A percentile compares a stretch with the other conserved stretches of the same genome.
phyloP scores from a whole-genome alignment of 495 filamentous ascomycete species.

The Annulohypoxylon nitens region DNA sequence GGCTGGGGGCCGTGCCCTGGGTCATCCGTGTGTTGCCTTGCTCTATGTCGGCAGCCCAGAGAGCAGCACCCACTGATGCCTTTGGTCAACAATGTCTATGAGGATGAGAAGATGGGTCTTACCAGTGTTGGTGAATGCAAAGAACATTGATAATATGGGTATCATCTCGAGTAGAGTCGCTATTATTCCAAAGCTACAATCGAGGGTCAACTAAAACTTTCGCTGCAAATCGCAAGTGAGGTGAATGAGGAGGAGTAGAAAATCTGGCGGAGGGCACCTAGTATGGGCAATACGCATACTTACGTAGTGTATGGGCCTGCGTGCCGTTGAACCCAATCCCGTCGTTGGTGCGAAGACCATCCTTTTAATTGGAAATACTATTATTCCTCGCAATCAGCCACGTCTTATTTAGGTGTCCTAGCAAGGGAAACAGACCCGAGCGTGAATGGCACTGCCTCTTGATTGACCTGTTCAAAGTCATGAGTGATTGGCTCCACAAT shows the following conservation, averaged over 20 bases:
- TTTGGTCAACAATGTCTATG: conserved; percentile 40
- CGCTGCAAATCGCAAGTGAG: conserved; percentile 31
- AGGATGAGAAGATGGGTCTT: conserved; percentile 35
- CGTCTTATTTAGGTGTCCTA: neutral
- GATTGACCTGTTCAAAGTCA: conserved; percentile 51
- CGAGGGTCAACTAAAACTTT: conserved; percentile 21
- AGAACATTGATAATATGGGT: conserved; percentile 83
- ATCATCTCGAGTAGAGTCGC: conserved; percentile 86
- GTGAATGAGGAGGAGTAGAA: conserved; percentile 13
- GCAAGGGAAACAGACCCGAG: conserved; percentile 43
- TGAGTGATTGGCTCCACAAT: conserved; percentile 22
- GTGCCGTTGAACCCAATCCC: conserved; percentile 74
- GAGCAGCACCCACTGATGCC: conserved; percentile 77
- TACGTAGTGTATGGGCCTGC: conserved; percentile 81
- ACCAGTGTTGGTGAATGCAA: conserved; percentile 90
- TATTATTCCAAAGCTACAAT: conserved; percentile 79
- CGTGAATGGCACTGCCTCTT: conserved; percentile 57
- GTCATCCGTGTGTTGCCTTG: conserved; percentile 64
- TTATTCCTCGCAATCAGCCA: conserved; percentile 40
- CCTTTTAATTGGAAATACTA: conserved; percentile 91
- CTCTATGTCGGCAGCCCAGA: conserved; percentile 96
- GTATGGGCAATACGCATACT: conserved; percentile 48
- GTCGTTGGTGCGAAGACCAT: conserved; percentile 71
- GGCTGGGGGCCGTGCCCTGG: conserved; percentile 64
- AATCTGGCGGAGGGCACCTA: neutral